Percentiles rank a stretch among this genome's conserved stretches.
These are phyloP conservation scores for Polyplosphaeria fusca DNA, from an alignment of 495 filamentous ascomycete genomes.

Conservation along the genomic window DNA sequence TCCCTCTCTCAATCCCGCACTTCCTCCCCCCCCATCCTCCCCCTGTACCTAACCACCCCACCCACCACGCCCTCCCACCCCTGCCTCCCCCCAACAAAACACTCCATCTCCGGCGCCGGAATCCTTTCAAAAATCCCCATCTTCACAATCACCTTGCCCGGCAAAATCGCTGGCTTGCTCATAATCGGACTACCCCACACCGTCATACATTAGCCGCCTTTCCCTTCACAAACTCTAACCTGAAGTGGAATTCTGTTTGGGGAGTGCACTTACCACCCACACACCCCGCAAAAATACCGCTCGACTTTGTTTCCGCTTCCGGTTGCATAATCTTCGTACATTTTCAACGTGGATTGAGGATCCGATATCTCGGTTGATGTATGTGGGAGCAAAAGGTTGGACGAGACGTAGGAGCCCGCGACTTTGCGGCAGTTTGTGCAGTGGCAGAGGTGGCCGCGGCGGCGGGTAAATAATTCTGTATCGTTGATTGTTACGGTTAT, in stretches of 20 bases:
- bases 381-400: constrained; percentile 43
- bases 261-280: constrained; percentile 41
- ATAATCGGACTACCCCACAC: constrained; percentile 39
- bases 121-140: constrained; percentile 47
- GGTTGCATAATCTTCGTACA: constrained; percentile 40
- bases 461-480: constrained; percentile 38
- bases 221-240: not conserved
- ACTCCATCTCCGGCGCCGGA: constrained; percentile 43
- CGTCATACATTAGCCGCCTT: not conserved
- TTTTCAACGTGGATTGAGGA: constrained; percentile 38
- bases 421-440: constrained; percentile 44
- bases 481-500: constrained; percentile 43
- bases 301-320: constrained; percentile 42
- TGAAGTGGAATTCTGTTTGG: not conserved
- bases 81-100: constrained; percentile 40
- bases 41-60: no score
- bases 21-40: no score
- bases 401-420: constrained; percentile 40
- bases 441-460: constrained; percentile 41
- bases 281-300: constrained; percentile 43
- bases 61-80: constrained; percentile 42
- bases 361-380: constrained; percentile 43
- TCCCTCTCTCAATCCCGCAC: no score
- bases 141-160: constrained; percentile 44
- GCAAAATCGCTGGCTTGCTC: constrained; percentile 34